A percentile compares a stretch with the other conserved stretches of the same genome.
Conservation (phyloP, 2,329 filamentous ascomycete genomes). For the Fusarium setosum region DNA sequence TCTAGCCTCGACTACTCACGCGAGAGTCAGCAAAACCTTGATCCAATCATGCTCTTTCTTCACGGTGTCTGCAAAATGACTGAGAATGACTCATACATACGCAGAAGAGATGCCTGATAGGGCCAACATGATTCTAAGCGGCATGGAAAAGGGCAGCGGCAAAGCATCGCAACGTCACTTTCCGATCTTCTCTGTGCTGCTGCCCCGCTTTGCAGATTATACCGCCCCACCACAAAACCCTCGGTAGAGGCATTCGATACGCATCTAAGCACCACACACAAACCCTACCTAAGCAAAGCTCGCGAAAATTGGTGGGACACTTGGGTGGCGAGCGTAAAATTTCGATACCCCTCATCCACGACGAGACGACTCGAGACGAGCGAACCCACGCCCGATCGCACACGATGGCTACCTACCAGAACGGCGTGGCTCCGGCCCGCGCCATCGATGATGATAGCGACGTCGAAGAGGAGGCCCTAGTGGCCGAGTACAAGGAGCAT, state of each 20-base stretch:
- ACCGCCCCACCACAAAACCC: slow-evolving; percentile 30
- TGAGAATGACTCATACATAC: slow-evolving; percentile 44
- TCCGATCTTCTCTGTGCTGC: slow-evolving; percentile 10
- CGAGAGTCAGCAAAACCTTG: slow-evolving; percentile 33
- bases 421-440: slow-evolving; percentile 69
- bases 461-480: slow-evolving; percentile 94
- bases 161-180: slow-evolving; percentile 17
- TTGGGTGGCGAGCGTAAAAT: slow-evolving; percentile 49
- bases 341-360: slow-evolving; percentile 48
- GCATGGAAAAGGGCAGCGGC: neutral
- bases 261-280: slow-evolving; percentile 36
- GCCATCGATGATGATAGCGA: slow-evolving; percentile 85
- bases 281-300: slow-evolving; percentile 37
- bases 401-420: slow-evolving; percentile 71
- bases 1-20: slow-evolving; percentile 13
- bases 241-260: slow-evolving; percentile 44
- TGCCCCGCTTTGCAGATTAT: slow-evolving; percentile 43
- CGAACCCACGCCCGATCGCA: slow-evolving; percentile 46
- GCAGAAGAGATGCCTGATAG: slow-evolving; percentile 10
- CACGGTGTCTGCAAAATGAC: slow-evolving; percentile 30
- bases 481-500: slow-evolving; percentile 96
- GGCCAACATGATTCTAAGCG: neutral
- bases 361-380: slow-evolving; percentile 40
- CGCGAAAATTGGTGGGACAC: slow-evolving; percentile 50
- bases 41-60: slow-evolving; percentile 15